These are phyloP conservation scores for Houttuynia cordata DNA, from an alignment of 164 flowering plant genomes.

Conservation along the genomic window DNA sequence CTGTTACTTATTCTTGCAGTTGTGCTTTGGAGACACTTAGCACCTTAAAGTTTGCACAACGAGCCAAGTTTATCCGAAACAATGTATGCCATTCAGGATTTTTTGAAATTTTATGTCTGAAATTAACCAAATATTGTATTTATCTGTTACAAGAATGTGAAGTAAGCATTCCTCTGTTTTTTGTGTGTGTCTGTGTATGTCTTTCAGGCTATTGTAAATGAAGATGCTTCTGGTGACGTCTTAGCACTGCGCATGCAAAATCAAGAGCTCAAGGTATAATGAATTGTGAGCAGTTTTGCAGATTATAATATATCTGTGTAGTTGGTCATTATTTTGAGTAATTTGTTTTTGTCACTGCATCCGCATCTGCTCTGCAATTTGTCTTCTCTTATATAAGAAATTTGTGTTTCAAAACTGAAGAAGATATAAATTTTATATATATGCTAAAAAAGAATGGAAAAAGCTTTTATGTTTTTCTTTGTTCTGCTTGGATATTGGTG, in stretches of 20 bases:
- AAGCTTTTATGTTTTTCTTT: too few relatives aligned
- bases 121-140: not conserved
- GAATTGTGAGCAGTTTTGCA: too few relatives aligned
- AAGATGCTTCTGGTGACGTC: conserved; percentile 98
- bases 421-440: too few relatives aligned
- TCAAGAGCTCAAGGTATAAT: conserved; percentile 82
- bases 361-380: too few relatives aligned
- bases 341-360: too few relatives aligned
- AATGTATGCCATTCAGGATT: conserved; percentile 43
- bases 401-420: too few relatives aligned
- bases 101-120: not conserved
- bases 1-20: conserved; percentile 32
- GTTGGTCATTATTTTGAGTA: too few relatives aligned
- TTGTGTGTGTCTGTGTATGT: not conserved
- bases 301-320: too few relatives aligned
- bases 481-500: too few relatives aligned
- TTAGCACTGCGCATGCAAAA: conserved; percentile 73
- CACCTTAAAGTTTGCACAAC: conserved; percentile 99
- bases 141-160: too few relatives aligned
- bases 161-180: not conserved
- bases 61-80: conserved; percentile 94
- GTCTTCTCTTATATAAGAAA: too few relatives aligned
- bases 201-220: conserved; percentile 82
- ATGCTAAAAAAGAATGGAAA: too few relatives aligned
- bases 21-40: conserved; percentile 90